Evolutionary conservation across 2,329 filamentous ascomycete genomes (phyloP).

Genomic region (Curvularia hawaiiensis): DNA sequence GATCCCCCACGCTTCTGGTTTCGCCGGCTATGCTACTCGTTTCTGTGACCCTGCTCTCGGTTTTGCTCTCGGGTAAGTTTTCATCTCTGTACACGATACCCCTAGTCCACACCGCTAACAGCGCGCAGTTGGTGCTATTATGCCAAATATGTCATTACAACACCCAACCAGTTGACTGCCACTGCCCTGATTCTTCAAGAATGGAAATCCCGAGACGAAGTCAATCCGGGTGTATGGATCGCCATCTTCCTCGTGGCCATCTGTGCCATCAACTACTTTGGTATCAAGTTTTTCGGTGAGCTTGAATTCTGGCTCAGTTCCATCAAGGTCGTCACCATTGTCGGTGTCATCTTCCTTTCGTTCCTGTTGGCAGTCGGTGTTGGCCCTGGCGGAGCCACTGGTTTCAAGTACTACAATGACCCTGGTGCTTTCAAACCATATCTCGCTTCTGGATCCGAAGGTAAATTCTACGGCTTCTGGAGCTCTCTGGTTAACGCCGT

Average conservation of each 20-base stretch:
- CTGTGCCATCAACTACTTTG: slow-evolving; percentile 54
- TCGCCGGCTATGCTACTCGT: slow-evolving; percentile 78
- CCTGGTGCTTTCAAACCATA: slow-evolving; percentile 53
- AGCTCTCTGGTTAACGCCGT: slow-evolving; percentile 75
- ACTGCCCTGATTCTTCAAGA: slow-evolving; percentile 78
- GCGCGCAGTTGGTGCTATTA: slow-evolving; percentile 63
- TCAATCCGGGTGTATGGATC: slow-evolving; percentile 83
- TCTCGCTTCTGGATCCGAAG: slow-evolving; percentile 39
- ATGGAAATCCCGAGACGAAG: slow-evolving; percentile 68
- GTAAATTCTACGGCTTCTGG: slow-evolving; percentile 61
- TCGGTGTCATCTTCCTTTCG: slow-evolving; percentile 53
- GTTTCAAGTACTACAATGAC: slow-evolving; percentile 53
- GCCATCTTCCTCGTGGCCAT: slow-evolving; percentile 59
- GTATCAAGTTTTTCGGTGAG: slow-evolving; percentile 63
- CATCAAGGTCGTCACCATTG: slow-evolving; percentile 54
- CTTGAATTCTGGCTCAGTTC: slow-evolving; percentile 57
- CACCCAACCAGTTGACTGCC: slow-evolving; percentile 83
- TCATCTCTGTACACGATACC: background rate
- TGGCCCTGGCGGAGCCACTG: slow-evolving; percentile 48
- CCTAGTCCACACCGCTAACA: background rate
- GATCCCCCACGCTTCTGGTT: slow-evolving; percentile 78
- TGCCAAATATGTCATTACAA: slow-evolving; percentile 80
- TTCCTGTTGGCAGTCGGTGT: slow-evolving; percentile 52
- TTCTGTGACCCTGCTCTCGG: slow-evolving; percentile 83
- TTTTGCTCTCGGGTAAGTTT: slow-evolving; percentile 62